These are phyloP conservation scores for Salvia sclarea DNA, from an alignment of 305 asterid genomes.

Conservation along the genomic window DNA sequence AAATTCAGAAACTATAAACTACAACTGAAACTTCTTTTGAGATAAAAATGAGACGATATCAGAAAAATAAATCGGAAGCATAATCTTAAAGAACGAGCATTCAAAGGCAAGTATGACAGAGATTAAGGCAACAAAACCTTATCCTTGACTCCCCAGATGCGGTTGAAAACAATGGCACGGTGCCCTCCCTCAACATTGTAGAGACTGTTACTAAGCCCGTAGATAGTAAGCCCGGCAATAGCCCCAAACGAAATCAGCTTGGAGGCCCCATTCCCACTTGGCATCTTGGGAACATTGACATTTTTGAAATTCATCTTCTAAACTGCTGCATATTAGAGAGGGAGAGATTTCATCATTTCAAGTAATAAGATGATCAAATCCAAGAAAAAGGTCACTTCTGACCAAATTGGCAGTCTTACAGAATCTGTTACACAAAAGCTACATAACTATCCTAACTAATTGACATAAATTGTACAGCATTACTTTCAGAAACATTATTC, in stretches of 20 bases:
- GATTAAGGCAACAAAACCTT: constrained; percentile 47
- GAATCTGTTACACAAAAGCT: not conserved
- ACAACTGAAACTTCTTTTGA: not conserved
- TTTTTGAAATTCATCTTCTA: constrained; percentile 65
- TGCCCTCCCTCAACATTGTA: constrained; percentile 99
- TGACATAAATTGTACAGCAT: not conserved
- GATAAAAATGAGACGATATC: constrained; percentile 1
- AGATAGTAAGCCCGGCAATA: constrained; percentile 73
- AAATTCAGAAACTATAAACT: not conserved
- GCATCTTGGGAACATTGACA: constrained; percentile 82
- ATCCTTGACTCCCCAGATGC: constrained; percentile 74
- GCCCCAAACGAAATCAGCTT: constrained; percentile 61
- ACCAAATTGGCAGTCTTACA: not conserved
- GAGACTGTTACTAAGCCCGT: constrained; percentile 81
- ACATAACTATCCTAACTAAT: not conserved
- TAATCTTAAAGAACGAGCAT: not conserved
- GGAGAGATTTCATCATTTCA: not conserved
- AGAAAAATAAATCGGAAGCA: constrained; percentile 20
- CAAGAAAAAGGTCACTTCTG: not conserved
- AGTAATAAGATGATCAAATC: constrained; percentile 15
- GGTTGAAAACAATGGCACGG: constrained; percentile 95
- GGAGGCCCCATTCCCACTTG: constrained; percentile 74
- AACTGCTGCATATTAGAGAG: constrained; percentile 40
- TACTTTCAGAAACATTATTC: not conserved
- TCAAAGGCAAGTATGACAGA: constrained; percentile 10